Evolutionary conservation across 2,329 filamentous ascomycete genomes (phyloP).

Genomic region (Geosmithia putterillii): DNA sequence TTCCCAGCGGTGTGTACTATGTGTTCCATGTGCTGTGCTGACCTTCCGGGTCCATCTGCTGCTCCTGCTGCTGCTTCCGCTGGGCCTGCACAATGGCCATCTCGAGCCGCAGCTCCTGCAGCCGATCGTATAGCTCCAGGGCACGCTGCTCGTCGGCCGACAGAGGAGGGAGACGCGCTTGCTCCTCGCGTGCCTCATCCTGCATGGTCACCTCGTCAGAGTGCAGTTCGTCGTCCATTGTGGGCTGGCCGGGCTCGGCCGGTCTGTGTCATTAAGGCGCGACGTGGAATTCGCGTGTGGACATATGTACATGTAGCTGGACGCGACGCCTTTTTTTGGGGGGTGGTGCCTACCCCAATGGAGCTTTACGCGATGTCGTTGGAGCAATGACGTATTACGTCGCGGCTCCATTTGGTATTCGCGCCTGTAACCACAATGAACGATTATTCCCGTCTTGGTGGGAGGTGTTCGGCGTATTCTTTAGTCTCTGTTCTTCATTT

Average conservation of each 20-base stretch:
- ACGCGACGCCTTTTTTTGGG: too few relatives aligned
- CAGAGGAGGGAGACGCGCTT: constrained; percentile 28
- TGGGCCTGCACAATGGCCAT: constrained; percentile 50
- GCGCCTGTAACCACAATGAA: too few relatives aligned
- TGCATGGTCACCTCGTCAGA: constrained; percentile 14
- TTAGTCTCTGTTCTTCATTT: too few relatives aligned
- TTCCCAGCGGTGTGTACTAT: background rate
- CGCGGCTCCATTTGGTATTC: too few relatives aligned
- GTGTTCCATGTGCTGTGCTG: background rate
- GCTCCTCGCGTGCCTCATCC: constrained; percentile 13
- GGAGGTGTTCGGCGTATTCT: too few relatives aligned
- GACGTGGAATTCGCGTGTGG: background rate
- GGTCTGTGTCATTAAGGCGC: background rate
- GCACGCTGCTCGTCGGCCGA: constrained; percentile 55
- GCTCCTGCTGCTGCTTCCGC: constrained; percentile 22
- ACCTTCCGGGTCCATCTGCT: background rate
- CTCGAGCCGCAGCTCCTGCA: constrained; percentile 62
- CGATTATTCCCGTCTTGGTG: too few relatives aligned
- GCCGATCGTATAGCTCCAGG: constrained; percentile 57
- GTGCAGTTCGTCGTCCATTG: constrained; percentile 5
- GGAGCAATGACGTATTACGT: too few relatives aligned
- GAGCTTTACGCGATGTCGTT: too few relatives aligned
- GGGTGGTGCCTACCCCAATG: too few relatives aligned
- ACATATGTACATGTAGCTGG: too few relatives aligned
- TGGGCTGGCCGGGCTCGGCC: too few relatives aligned